Evolutionary conservation across 2,329 filamentous ascomycete genomes (phyloP), one percentile per base, ranked within the genome.

Genomic region (Colletotrichum endophyticum): DNA sequence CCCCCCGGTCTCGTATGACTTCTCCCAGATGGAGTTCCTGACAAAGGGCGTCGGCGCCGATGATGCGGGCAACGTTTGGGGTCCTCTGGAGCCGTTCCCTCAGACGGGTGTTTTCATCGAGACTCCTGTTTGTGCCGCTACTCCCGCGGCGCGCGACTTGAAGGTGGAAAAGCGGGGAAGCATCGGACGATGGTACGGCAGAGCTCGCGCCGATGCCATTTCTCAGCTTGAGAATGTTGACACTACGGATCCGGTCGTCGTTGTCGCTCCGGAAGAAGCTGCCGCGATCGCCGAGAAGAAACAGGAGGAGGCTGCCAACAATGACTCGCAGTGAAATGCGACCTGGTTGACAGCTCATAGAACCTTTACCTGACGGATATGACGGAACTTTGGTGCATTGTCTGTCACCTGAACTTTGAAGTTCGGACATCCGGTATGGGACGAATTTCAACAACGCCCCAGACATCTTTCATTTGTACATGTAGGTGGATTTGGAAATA

Each of bases 11-110:
- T 79, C 83, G 3, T 79, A 83, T 59, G 82, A 85, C 78, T 86
- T 85, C 72, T 83, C 82, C 6, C 79, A 84, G 70, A 80, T 86
- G 81, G 81, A 78, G 4, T 85, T 83, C 73, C 78, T 86, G 8
- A 84, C 84, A 6, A 67, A 79, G 27, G 85, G 84, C 2, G 80
- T 86, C 22, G 85, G 85, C 1, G 78, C 79, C 8, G 84, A 85
- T 66, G 83, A 77, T 8, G 77, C 81, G 5, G 84, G 84, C 2
- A 83, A 85, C 66, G 76, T 85, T 22, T 86, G 82, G 81, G 84
- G 84, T 0, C 83, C 84, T 0, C 78, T 86, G 6, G 81, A 84
- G 8, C 85, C 84, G 1, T 86, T 85, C 75, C 84, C 84, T 1
- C 84, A 86, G 78, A 83, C 80, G 2, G 84, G 84, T 3, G 80